Evolutionary conservation across 495 filamentous ascomycete genomes (phyloP).

Genomic region (Penicillium lagena): DNA sequence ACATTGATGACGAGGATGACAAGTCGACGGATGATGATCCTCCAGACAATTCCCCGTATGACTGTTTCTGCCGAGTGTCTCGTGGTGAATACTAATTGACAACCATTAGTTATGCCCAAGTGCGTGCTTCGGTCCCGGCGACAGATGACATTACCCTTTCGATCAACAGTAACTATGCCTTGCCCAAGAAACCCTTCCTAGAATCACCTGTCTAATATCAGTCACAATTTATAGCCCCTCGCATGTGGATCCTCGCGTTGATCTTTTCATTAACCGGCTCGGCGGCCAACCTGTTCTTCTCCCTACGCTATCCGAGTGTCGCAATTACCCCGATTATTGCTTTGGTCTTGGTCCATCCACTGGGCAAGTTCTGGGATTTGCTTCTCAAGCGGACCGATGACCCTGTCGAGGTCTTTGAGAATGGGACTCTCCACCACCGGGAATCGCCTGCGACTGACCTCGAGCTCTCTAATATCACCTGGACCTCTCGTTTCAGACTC

Average conservation of each 20-base stretch:
- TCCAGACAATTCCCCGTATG: conserved; percentile 25
- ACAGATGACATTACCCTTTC: conserved; percentile 67
- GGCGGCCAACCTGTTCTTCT: conserved; percentile 76
- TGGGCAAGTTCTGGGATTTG: conserved; percentile 72
- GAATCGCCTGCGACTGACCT: conserved; percentile 10
- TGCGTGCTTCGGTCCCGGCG: conserved; percentile 69
- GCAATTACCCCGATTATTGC: conserved; percentile 82
- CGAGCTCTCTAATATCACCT: conserved; percentile 3
- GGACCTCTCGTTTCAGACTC: conserved; percentile 37
- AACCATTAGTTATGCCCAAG: conserved; percentile 49
- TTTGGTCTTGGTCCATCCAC: conserved; percentile 71
- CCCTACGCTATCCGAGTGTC: conserved; percentile 81
- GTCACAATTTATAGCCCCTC: conserved; percentile 41
- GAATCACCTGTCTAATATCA: too few species aligned
- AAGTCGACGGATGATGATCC: conserved; percentile 20
- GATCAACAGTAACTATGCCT: conserved; percentile 51
- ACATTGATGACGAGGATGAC: conserved; percentile 19
- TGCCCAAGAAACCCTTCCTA: too few species aligned
- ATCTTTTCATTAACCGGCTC: conserved; percentile 76
- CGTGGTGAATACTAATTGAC: conserved; percentile 1
- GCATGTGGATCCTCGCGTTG: conserved; percentile 76
- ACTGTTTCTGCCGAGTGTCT: not conserved
- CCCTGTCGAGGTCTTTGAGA: conserved; percentile 45
- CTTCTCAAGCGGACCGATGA: conserved; percentile 56
- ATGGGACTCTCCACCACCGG: conserved; percentile 19